phyloP scores from a whole-genome alignment of 768 basidiomycete species.

The Pleurotus djamor region DNA sequence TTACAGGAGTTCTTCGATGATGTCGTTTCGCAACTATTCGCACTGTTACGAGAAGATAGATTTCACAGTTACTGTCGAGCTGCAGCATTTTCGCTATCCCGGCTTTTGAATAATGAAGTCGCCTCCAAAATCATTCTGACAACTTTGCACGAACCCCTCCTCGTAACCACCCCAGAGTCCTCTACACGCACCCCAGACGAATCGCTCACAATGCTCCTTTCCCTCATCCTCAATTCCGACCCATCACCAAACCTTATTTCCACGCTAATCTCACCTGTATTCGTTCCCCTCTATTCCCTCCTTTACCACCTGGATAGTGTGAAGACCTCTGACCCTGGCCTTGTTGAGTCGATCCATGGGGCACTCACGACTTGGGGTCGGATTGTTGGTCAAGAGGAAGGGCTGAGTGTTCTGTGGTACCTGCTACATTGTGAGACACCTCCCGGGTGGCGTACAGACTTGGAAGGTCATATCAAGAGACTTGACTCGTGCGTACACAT shows the following conservation, averaged over 20 bases:
- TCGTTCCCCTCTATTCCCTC: slow-evolving; percentile 66
- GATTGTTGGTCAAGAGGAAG: slow-evolving; percentile 52
- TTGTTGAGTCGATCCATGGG: slow-evolving; percentile 57
- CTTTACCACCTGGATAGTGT: slow-evolving; percentile 47
- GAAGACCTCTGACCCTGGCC: slow-evolving; percentile 62
- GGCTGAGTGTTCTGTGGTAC: slow-evolving; percentile 53
- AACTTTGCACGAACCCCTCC: slow-evolving; percentile 54
- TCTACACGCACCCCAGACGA: slow-evolving; percentile 25
- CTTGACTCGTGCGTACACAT: slow-evolving; percentile 38
- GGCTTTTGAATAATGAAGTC: slow-evolving; percentile 47
- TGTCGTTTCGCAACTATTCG: slow-evolving; percentile 54
- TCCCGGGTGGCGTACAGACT: slow-evolving; percentile 53
- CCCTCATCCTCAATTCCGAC: slow-evolving; percentile 71
- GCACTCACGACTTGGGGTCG: slow-evolving; percentile 77
- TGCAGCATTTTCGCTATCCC: slow-evolving; percentile 67
- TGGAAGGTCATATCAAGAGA: slow-evolving; percentile 48
- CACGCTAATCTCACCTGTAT: slow-evolving; percentile 63
- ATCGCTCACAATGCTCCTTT: slow-evolving; percentile 49
- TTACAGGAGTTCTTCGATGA: slow-evolving; percentile 59
- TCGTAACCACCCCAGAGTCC: slow-evolving; percentile 10
- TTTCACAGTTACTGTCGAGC: slow-evolving; percentile 52
- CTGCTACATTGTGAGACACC: slow-evolving; percentile 51
- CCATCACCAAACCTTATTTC: slow-evolving; percentile 72
- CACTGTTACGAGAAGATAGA: slow-evolving; percentile 40
- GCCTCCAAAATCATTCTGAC: slow-evolving; percentile 38